These are phyloP conservation scores for Coniochaeta sp. DNA, from an alignment of 2,329 filamentous ascomycete genomes.

Conservation along the genomic window DNA sequence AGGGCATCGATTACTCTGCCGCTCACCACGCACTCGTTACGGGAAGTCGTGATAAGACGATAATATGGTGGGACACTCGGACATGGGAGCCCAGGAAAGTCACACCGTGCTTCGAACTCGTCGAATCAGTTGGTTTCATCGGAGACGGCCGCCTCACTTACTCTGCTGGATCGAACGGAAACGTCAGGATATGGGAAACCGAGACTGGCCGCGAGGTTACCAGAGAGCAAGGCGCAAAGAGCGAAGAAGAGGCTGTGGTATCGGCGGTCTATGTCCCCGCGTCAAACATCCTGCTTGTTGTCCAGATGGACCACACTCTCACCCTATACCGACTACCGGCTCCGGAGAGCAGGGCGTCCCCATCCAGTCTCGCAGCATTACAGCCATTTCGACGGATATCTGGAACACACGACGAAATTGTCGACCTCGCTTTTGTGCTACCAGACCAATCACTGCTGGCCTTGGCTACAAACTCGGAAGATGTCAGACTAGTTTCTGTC, in stretches of 20 bases:
- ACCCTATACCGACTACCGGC: constrained; percentile 56
- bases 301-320: constrained; percentile 86
- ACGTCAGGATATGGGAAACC: constrained; percentile 76
- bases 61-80: constrained; percentile 82
- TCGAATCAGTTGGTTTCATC: constrained; percentile 80
- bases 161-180: constrained; percentile 78
- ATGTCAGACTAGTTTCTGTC: constrained; percentile 79
- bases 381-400: constrained; percentile 72
- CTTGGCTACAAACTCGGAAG: constrained; percentile 90
- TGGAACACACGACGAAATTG: constrained; percentile 95
- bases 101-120: constrained; percentile 74
- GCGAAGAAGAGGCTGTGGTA: constrained; percentile 63
- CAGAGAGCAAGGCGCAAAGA: constrained; percentile 55
- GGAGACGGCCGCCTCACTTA: constrained; percentile 65
- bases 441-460: constrained; percentile 76
- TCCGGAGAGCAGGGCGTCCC: constrained; percentile 16
- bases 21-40: constrained; percentile 72
- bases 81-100: constrained; percentile 80
- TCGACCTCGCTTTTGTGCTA: constrained; percentile 83
- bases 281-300: constrained; percentile 66
- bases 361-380: constrained; percentile 24
- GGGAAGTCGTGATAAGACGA: constrained; percentile 85
- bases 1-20: constrained; percentile 73
- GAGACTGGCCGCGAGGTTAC: constrained; percentile 74
- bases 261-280: constrained; percentile 60